Evolutionary conservation across 2,329 filamentous ascomycete species (phyloP).

Genomic region (Aureobasidium uvarum): DNA sequence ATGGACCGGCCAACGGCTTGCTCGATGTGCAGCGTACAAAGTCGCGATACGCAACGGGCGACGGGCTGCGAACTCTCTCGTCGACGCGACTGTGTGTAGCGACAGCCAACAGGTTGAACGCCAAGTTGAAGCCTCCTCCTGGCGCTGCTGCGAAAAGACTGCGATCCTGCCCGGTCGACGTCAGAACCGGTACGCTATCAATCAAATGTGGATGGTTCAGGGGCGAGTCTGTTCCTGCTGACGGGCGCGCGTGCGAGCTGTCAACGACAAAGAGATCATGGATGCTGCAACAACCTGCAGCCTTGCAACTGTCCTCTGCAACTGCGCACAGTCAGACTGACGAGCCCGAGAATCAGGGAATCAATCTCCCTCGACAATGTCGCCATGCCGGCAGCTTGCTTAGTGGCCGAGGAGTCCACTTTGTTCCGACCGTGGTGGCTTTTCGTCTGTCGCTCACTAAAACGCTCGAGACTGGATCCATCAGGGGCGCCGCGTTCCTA

Average conservation of each 20-base stretch:
- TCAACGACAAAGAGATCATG: neutral
- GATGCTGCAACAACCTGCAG: neutral
- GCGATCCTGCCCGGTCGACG: slow-evolving; percentile 1
- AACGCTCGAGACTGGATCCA: slow-evolving; percentile 2
- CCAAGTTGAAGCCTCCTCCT: slow-evolving; percentile 20
- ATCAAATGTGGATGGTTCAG: slow-evolving; percentile 12
- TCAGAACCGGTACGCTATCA: slow-evolving; percentile 24
- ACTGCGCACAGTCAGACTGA: slow-evolving; percentile 4
- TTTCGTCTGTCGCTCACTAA: neutral
- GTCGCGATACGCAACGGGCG: slow-evolving; percentile 16
- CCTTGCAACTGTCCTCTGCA: neutral
- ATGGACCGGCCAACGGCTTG: slow-evolving; percentile 18
- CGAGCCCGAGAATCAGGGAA: slow-evolving; percentile 13
- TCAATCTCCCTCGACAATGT: slow-evolving; percentile 1
- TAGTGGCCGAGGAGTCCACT: slow-evolving; percentile 11
- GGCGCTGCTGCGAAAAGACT: neutral
- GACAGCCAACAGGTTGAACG: neutral
- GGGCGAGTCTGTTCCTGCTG: slow-evolving; percentile 7
- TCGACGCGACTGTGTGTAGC: slow-evolving; percentile 10
- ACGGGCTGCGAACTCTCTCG: slow-evolving; percentile 1
- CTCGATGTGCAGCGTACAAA: neutral
- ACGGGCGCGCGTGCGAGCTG: slow-evolving; percentile 1
- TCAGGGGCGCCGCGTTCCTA: slow-evolving; percentile 2
- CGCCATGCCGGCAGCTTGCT: slow-evolving; percentile 21
- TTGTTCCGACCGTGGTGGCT: slow-evolving; percentile 9